Conservation (phyloP, 2,329 filamentous ascomycete species). For the Cladosporium sp. region DNA sequence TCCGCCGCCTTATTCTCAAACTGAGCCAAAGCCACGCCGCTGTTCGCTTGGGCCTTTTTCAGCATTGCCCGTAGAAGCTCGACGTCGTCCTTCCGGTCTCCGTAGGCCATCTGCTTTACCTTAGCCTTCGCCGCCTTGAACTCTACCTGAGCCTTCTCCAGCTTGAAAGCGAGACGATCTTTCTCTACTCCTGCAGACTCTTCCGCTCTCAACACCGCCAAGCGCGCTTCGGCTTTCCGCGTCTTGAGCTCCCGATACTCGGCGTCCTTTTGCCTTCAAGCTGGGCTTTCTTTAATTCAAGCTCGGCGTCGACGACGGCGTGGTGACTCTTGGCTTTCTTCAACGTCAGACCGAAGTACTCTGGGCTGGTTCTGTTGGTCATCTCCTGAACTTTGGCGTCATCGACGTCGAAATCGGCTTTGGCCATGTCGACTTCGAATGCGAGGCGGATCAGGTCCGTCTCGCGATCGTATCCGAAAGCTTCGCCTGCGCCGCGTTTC, state of each 20-base stretch:
- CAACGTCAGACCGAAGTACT: not conserved
- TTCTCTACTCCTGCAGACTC: not conserved
- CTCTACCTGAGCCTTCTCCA: not conserved
- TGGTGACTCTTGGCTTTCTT: not conserved
- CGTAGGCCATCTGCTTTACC: not conserved
- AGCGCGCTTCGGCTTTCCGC: not conserved
- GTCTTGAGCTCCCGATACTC: not conserved
- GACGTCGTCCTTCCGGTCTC: not conserved
- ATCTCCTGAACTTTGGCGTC: not conserved
- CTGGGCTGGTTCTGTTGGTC: not conserved
- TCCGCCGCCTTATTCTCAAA: not conserved
- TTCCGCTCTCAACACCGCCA: not conserved
- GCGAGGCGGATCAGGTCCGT: not conserved
- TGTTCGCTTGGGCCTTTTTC: not conserved
- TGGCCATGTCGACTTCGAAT: not conserved
- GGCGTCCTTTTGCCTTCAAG: not conserved
- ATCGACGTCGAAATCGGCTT: not conserved
- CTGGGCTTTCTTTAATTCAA: not conserved
- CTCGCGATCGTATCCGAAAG: not conserved
- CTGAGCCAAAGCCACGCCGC: not conserved
- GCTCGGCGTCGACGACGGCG: not conserved
- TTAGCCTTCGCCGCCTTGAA: not conserved
- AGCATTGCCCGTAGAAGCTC: not conserved
- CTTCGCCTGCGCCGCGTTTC: not conserved
- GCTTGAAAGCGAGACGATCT: not conserved